Evolutionary conservation across 2,329 filamentous ascomycete species (phyloP).

Genomic region (Cercospora berteroae): DNA sequence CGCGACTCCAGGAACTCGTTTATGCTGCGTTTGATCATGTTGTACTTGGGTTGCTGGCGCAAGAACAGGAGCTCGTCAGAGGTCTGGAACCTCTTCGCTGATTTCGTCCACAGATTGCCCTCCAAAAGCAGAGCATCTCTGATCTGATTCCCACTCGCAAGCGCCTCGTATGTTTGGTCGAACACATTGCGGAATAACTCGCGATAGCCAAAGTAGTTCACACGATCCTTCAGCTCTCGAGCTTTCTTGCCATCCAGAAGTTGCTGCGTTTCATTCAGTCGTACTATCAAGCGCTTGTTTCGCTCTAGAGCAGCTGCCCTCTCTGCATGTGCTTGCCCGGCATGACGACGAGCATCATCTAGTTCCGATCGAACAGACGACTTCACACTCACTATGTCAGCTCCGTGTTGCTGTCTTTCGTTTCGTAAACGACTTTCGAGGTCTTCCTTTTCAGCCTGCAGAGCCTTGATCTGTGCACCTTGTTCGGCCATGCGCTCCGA

Average conservation of each 20-base stretch:
- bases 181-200: constrained; percentile 11
- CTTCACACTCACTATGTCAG: not conserved
- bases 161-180: not conserved
- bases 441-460: not conserved
- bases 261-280: not conserved
- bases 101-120: constrained; percentile 15
- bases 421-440: not conserved
- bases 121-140: constrained; percentile 1
- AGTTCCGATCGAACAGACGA: not conserved
- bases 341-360: not conserved
- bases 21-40: constrained; percentile 14
- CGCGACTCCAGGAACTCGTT: constrained; percentile 16
- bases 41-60: constrained; percentile 18
- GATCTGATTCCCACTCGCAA: not conserved
- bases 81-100: constrained; percentile 6
- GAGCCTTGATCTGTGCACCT: not conserved
- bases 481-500: not conserved
- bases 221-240: constrained; percentile 13
- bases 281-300: not conserved
- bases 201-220: constrained; percentile 19
- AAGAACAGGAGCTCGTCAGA: constrained; percentile 17
- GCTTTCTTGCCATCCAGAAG: constrained; percentile 3
- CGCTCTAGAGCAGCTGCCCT: not conserved
- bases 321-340: not conserved
- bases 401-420: not conserved